These are phyloP conservation scores for Colletotrichum liaoningense DNA, from an alignment of 2,329 filamentous ascomycete genomes.

Conservation along the genomic window DNA sequence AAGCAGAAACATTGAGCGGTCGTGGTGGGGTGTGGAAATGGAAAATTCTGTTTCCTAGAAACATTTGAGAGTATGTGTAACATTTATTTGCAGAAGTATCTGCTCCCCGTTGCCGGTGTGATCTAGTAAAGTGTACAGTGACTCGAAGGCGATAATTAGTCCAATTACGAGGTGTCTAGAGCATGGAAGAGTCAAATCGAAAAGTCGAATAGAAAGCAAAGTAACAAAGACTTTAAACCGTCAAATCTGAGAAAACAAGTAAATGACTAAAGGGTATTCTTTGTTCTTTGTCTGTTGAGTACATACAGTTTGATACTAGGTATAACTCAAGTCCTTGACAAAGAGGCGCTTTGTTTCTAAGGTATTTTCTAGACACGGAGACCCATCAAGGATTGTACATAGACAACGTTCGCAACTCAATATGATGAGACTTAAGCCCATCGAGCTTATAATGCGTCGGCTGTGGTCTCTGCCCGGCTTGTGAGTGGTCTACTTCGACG, in stretches of 20 bases:
- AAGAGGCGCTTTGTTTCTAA: background rate
- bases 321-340: background rate
- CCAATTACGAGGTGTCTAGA: background rate
- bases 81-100: background rate
- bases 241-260: background rate
- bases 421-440: background rate
- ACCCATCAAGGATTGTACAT: background rate
- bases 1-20: background rate
- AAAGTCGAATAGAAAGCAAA: background rate
- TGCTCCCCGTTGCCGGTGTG: background rate
- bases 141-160: background rate
- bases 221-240: background rate
- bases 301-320: background rate
- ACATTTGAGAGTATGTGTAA: background rate
- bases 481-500: background rate
- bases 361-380: background rate
- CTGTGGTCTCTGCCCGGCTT: background rate
- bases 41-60: background rate
- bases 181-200: background rate
- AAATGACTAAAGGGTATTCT: background rate
- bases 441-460: background rate
- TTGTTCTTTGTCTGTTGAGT: background rate
- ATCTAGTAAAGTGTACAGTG: background rate
- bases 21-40: background rate
- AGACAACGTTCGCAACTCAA: background rate